Percentiles rank a stretch among this genome's conserved stretches.
Conservation (phyloP, 805 yeast species). For the Schizosaccharomyces pombe region DNA sequence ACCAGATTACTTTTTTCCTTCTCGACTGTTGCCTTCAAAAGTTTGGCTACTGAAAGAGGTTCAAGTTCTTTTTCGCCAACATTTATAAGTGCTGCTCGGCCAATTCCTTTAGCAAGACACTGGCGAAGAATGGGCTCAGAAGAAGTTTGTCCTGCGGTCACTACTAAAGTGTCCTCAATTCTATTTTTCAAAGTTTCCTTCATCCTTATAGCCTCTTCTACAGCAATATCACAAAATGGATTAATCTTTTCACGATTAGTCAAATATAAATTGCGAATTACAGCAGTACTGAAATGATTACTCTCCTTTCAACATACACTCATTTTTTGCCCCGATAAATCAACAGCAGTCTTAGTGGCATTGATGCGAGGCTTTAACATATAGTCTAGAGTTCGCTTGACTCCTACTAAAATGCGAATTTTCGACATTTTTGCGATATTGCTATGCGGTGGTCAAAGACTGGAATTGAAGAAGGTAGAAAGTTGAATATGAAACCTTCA, state of each 20-base stretch:
- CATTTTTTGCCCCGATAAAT: conserved; percentile 36
- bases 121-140: conserved; percentile 72
- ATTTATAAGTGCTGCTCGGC: conserved; percentile 60
- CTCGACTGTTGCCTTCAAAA: conserved; percentile 49
- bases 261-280: too few species aligned
- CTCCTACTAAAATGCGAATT: conserved; percentile 41
- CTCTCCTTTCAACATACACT: background rate
- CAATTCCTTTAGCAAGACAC: conserved; percentile 89
- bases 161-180: conserved; percentile 72
- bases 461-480: too few species aligned
- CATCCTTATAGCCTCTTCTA: conserved; percentile 76
- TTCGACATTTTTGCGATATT: background rate
- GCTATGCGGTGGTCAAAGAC: background rate
- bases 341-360: conserved; percentile 61
- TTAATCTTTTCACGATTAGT: conserved; percentile 55
- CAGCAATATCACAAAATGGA: conserved; percentile 94
- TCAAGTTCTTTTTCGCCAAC: conserved; percentile 36
- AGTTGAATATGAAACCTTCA: too few species aligned
- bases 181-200: conserved; percentile 35
- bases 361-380: conserved; percentile 85
- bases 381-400: conserved; percentile 81
- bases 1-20: conserved; percentile 52
- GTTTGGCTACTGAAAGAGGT: conserved; percentile 74
- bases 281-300: background rate
- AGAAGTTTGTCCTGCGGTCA: conserved; percentile 68